These are phyloP conservation scores for Cytospora mali DNA, from an alignment of 2,329 filamentous ascomycete genomes.

Conservation along the genomic window DNA sequence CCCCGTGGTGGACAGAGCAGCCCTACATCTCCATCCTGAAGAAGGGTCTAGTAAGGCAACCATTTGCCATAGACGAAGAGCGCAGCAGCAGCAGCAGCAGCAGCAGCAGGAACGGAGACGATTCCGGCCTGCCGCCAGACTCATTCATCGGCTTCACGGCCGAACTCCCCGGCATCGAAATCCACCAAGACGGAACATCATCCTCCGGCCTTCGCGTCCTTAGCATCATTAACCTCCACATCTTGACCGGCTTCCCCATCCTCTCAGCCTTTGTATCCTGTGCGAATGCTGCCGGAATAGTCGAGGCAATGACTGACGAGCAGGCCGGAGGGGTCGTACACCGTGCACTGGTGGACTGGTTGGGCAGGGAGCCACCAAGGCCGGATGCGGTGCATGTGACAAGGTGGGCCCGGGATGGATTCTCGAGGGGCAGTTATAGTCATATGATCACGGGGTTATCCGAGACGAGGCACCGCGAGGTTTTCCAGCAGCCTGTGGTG, in stretches of 20 bases:
- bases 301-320: conserved; percentile 15
- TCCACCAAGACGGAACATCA: conserved; percentile 8
- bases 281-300: conserved; percentile 4
- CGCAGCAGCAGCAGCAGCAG: no score
- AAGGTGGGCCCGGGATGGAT: conserved; percentile 16
- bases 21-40: conserved; percentile 9
- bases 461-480: conserved; percentile 7
- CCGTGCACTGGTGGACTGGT: conserved; percentile 15
- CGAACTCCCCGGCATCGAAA: conserved; percentile 13
- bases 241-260: conserved; percentile 17
- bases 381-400: conserved; percentile 6
- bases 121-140: not conserved
- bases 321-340: conserved; percentile 14
- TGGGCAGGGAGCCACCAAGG: conserved; percentile 6
- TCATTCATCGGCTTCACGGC: conserved; percentile 13
- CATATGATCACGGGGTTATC: conserved; percentile 18
- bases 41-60: conserved; percentile 9
- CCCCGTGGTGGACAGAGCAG: conserved; percentile 17
- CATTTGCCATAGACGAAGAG: not conserved
- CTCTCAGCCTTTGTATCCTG: conserved; percentile 21
- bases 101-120: not conserved
- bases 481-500: conserved; percentile 14
- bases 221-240: conserved; percentile 16
- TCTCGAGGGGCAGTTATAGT: conserved; percentile 21
- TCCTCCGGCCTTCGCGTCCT: conserved; percentile 6